Conservation (phyloP, 331 rosid genomes). For the Saraca asoca region DNA sequence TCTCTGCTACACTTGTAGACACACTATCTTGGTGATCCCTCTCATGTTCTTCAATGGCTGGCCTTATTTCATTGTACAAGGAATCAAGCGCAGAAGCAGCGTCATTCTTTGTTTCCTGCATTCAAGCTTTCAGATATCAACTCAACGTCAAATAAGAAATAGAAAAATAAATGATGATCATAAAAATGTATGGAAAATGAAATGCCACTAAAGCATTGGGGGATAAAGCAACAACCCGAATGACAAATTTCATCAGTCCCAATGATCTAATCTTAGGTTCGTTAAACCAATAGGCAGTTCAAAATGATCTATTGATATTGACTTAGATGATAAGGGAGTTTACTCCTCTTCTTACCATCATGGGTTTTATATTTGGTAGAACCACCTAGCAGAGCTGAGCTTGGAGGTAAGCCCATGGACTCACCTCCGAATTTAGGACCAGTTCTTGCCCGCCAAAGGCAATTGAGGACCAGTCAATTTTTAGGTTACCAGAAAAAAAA, state of each 20-base stretch:
- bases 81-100: constrained; percentile 65
- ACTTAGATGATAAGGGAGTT: no score
- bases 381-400: no score
- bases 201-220: constrained; percentile 11
- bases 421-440: no score
- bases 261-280: background rate
- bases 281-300: background rate
- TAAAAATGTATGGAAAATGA: background rate
- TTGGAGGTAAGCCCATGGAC: no score
- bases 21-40: constrained; percentile 93
- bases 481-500: no score
- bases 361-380: no score
- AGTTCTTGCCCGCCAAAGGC: no score
- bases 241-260: background rate
- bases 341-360: no score
- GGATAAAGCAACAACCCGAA: constrained; percentile 4
- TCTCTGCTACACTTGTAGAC: constrained; percentile 88
- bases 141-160: constrained; percentile 16
- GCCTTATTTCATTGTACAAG: constrained; percentile 83
- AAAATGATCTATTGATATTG: no score
- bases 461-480: no score
- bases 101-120: constrained; percentile 67
- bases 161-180: constrained; percentile 13
- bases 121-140: constrained; percentile 11
- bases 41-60: constrained; percentile 96